Conservation (phyloP, 169 alveolate genomes). For the Eimeria tenella region DNA sequence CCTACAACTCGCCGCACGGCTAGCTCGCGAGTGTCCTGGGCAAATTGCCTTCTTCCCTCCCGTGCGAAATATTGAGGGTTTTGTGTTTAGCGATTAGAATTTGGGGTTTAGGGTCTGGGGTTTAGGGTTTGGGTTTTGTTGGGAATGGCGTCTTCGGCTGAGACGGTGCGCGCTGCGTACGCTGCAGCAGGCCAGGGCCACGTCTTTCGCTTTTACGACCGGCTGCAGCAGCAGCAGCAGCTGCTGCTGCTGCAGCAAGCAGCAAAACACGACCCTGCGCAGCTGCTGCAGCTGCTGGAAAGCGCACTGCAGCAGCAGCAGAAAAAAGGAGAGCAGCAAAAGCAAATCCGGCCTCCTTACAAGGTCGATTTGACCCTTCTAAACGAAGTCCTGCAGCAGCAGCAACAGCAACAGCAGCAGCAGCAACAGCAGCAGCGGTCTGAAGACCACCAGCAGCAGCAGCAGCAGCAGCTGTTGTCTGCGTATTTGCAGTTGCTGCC, state of each 20-base stretch:
- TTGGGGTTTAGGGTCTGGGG: background rate
- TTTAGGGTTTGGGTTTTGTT: background rate
- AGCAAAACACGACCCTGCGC: background rate
- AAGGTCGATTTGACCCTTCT: background rate
- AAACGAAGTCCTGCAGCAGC: background rate
- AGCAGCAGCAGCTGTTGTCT: background rate
- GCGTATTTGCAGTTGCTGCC: background rate
- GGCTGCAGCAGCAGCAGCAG: background rate
- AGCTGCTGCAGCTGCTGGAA: background rate
- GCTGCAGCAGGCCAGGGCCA: conserved; percentile 26
- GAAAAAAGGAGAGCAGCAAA: background rate
- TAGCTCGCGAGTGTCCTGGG: background rate
- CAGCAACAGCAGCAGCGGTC: background rate
- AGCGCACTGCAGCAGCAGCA: background rate
- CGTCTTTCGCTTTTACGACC: conserved; percentile 12
- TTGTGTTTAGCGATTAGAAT: background rate
- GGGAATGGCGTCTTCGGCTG: background rate
- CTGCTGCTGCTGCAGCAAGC: conserved; percentile 16
- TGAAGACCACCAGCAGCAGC: background rate
- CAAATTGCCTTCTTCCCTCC: background rate
- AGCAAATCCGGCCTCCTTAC: background rate
- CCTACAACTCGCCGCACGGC: too few species aligned
- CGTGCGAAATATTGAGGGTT: background rate
- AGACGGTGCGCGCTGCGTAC: background rate
- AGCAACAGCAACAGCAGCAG: background rate